These are phyloP conservation scores for Pyrus communis DNA, from an alignment of 306 rosid genomes.

Conservation along the genomic window DNA sequence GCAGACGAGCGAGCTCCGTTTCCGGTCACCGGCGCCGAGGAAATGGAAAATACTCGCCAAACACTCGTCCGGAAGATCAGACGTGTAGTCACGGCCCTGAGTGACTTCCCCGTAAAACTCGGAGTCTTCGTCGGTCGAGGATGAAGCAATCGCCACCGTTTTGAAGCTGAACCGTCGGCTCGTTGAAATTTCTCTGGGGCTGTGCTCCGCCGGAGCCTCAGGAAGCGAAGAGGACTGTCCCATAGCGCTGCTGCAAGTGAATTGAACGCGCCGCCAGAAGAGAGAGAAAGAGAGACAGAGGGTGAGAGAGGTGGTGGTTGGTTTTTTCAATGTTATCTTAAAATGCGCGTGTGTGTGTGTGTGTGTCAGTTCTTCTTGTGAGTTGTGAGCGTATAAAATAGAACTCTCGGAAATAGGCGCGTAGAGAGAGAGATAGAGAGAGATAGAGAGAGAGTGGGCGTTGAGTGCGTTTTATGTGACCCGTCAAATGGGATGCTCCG, in stretches of 20 bases:
- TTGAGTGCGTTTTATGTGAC: background rate
- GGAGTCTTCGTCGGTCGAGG: background rate
- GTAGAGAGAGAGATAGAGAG: background rate
- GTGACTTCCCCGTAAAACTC: conserved; percentile 8
- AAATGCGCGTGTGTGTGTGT: background rate
- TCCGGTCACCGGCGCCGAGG: conserved; percentile 52
- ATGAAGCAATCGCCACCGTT: background rate
- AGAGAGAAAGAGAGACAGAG: background rate
- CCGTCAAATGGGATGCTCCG: conserved; percentile 45
- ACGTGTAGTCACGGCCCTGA: conserved; percentile 29
- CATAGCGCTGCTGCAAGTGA: conserved; percentile 23
- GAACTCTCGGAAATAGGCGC: background rate
- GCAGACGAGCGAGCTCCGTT: conserved; percentile 55
- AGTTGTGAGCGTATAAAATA: background rate
- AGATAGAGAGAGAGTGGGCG: background rate
- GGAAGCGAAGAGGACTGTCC: conserved; percentile 60
- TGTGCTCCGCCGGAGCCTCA: conserved; percentile 11
- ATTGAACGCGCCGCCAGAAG: background rate
- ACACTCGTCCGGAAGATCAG: conserved; percentile 65
- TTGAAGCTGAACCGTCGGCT: conserved; percentile 21
- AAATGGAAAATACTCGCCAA: conserved; percentile 46
- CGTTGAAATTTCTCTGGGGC: background rate
- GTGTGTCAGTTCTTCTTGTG: background rate
- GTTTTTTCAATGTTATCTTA: background rate
- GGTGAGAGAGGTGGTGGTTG: background rate